Conservation (phyloP, 805 yeast species). For the Cyberlindnera mycetangii region DNA sequence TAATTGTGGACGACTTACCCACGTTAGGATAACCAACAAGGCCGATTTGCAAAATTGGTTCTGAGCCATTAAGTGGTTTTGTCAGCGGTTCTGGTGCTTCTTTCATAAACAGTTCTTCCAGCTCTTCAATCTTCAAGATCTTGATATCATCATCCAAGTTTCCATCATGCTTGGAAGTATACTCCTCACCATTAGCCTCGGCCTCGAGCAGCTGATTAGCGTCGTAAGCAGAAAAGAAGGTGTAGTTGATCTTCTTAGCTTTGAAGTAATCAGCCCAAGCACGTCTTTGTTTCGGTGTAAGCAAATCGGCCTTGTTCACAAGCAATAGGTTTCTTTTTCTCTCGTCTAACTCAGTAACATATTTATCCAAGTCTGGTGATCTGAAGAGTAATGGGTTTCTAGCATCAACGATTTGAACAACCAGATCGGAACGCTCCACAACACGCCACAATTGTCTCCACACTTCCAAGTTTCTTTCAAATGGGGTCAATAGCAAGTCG, state of each 20-base stretch:
- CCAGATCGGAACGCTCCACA: conserved; percentile 87
- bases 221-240: conserved; percentile 87
- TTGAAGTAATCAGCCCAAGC: conserved; percentile 86
- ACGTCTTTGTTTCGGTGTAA: conserved; percentile 71
- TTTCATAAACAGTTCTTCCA: conserved; percentile 72
- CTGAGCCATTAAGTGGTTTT: conserved; percentile 55
- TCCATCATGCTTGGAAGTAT: conserved; percentile 26
- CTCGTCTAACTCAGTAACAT: conserved; percentile 75
- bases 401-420: conserved; percentile 97
- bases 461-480: conserved; percentile 94
- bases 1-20: conserved; percentile 96
- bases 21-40: conserved; percentile 97
- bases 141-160: conserved; percentile 48
- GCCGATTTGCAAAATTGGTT: conserved; percentile 79
- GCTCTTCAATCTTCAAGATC: conserved; percentile 77
- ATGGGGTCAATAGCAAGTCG: conserved; percentile 88
- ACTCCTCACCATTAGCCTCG: conserved; percentile 42
- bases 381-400: conserved; percentile 89
- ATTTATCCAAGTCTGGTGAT: conserved; percentile 80
- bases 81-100: conserved; percentile 72
- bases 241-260: conserved; percentile 66
- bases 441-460: conserved; percentile 99
- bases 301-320: conserved; percentile 91
- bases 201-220: conserved; percentile 75
- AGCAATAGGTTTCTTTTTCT: conserved; percentile 75